Percentiles rank a stretch among this genome's conserved stretches.
Evolutionary conservation across 352 stramenopile species (phyloP).

Genomic region (Pythium apleroticum): DNA sequence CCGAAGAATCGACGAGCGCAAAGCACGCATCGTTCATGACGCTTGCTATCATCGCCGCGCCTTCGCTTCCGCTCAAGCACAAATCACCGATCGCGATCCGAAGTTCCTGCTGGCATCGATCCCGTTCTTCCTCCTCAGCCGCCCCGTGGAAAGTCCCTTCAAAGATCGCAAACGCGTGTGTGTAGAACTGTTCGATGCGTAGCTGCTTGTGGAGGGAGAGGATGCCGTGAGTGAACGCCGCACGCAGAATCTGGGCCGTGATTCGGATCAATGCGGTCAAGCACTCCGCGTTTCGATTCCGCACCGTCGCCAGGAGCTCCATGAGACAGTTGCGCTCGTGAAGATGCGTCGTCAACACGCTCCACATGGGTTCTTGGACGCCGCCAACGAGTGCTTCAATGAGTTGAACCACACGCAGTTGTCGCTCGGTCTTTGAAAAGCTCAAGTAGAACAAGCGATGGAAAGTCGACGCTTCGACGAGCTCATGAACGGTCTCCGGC

Average conservation of each 20-base stretch:
- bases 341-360: slow-evolving; percentile 11
- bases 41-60: slow-evolving; percentile 6
- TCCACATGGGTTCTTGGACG: slow-evolving; percentile 14
- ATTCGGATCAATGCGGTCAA: slow-evolving; percentile 17
- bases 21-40: slow-evolving; percentile 44
- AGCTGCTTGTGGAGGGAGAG: slow-evolving; percentile 26
- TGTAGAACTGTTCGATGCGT: slow-evolving; percentile 25
- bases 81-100: slow-evolving; percentile 40
- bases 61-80: slow-evolving; percentile 43
- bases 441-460: slow-evolving; percentile 52
- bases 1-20: slow-evolving; percentile 27
- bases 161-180: slow-evolving; percentile 9
- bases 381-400: slow-evolving; percentile 11
- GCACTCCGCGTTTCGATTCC: neutral
- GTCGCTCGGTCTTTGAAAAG: slow-evolving; percentile 26
- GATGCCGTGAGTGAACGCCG: slow-evolving; percentile 7
- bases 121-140: neutral
- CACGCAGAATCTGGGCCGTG: slow-evolving; percentile 14
- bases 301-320: slow-evolving; percentile 11
- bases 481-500: slow-evolving; percentile 45
- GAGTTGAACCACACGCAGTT: slow-evolving; percentile 21
- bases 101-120: slow-evolving; percentile 27
- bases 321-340: slow-evolving; percentile 23
- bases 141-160: slow-evolving; percentile 7
- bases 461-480: slow-evolving; percentile 45